Conservation (phyloP, 2,329 filamentous ascomycete species). For the Sporothrix protearum region DNA sequence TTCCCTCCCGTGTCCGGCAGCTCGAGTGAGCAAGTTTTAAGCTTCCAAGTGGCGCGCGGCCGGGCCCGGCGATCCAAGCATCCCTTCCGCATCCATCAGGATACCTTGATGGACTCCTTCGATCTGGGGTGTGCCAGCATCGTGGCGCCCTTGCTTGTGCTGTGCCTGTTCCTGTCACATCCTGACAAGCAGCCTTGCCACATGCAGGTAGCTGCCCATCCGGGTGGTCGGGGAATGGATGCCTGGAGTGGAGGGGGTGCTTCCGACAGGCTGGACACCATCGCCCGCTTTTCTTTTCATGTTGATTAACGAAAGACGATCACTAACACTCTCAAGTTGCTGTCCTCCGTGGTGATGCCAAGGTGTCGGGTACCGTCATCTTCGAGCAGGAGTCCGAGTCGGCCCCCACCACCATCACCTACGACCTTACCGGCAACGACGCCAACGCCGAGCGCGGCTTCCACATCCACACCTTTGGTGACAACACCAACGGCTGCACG, state of each 20-base stretch:
- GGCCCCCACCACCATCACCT: slow-evolving; percentile 79
- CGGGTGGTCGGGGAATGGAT: background rate
- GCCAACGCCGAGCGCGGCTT: slow-evolving; percentile 94
- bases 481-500: slow-evolving; percentile 99
- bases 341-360: slow-evolving; percentile 96
- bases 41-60: slow-evolving; percentile 14
- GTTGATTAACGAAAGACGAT: background rate
- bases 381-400: slow-evolving; percentile 90
- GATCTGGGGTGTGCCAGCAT: background rate
- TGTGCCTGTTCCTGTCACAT: background rate
- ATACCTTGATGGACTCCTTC: slow-evolving; percentile 41
- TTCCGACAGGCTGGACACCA: slow-evolving; percentile 22
- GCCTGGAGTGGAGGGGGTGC: background rate
- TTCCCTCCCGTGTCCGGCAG: slow-evolving; percentile 5
- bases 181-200: background rate
- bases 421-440: slow-evolving; percentile 89
- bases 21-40: slow-evolving; percentile 26
- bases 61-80: slow-evolving; percentile 22
- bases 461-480: slow-evolving; percentile 98
- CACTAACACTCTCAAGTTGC: slow-evolving; percentile 61
- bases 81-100: slow-evolving; percentile 30
- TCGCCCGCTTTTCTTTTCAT: background rate
- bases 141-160: background rate
- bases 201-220: slow-evolving; percentile 15
- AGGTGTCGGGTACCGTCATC: slow-evolving; percentile 86